Conservation (phyloP, 1,284 basidiomycete genomes). For the Cryptococcus hybrid region DNA sequence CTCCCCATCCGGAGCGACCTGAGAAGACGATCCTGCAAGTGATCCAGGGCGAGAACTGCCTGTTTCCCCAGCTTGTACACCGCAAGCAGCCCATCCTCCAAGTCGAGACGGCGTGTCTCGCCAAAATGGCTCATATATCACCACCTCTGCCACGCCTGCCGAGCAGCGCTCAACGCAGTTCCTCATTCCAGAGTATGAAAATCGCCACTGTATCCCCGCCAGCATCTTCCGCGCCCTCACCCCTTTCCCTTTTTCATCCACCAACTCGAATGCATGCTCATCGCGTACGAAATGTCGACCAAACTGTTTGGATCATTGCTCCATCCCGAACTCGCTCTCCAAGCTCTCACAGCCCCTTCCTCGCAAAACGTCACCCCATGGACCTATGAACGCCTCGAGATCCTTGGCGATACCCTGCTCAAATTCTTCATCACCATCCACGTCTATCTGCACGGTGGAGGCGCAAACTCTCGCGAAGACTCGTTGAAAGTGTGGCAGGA, state of each 20-base stretch:
- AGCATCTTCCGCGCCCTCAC: slow-evolving; percentile 23
- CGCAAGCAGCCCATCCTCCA: slow-evolving; percentile 25
- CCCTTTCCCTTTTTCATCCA: slow-evolving; percentile 20
- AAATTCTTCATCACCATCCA: slow-evolving; percentile 25
- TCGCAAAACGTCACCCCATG: not conserved
- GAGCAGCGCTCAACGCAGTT: not conserved
- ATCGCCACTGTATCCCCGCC: slow-evolving; percentile 24
- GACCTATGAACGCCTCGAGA: slow-evolving; percentile 40
- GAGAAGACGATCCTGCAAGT: slow-evolving; percentile 10
- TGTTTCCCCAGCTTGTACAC: not conserved
- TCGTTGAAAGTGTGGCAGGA: slow-evolving; percentile 16
- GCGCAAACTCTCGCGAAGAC: slow-evolving; percentile 2
- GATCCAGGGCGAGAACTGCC: not conserved
- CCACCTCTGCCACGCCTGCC: not conserved
- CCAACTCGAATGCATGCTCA: slow-evolving; percentile 25
- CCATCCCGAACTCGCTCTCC: slow-evolving; percentile 13
- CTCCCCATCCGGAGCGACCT: slow-evolving; percentile 15
- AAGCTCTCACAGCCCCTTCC: slow-evolving; percentile 25
- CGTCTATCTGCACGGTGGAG: not conserved
- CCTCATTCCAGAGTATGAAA: slow-evolving; percentile 22
- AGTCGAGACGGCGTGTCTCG: slow-evolving; percentile 8
- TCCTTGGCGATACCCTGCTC: slow-evolving; percentile 41
- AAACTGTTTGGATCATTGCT: slow-evolving; percentile 14
- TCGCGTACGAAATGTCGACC: slow-evolving; percentile 25
- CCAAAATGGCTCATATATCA: slow-evolving; percentile 24